phyloP scores from a whole-genome alignment of 1,284 basidiomycete genomes.

The Pseudozyma hubeiensis region DNA sequence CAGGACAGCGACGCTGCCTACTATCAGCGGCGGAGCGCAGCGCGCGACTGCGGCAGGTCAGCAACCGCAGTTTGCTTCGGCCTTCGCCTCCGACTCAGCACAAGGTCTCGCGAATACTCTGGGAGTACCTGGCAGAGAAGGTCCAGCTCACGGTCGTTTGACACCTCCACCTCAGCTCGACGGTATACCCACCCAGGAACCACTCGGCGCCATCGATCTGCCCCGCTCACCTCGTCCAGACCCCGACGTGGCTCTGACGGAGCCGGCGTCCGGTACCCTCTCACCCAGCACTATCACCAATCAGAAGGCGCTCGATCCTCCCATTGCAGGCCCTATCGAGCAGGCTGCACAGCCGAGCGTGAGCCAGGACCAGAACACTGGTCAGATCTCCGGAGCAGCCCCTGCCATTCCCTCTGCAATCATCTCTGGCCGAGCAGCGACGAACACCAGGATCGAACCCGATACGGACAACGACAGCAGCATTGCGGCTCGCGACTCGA shows the following conservation, averaged over 20 bases:
- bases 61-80: conserved; percentile 27
- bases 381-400: conserved; percentile 6
- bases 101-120: conserved; percentile 53
- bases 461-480: conserved; percentile 43
- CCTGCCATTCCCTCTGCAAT: conserved; percentile 16
- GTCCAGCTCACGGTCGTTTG: conserved; percentile 15
- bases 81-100: conserved; percentile 22
- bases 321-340: not conserved
- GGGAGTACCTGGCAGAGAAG: conserved; percentile 20
- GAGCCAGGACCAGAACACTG: too few species aligned
- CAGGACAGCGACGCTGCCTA: conserved; percentile 21
- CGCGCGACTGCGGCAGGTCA: conserved; percentile 5
- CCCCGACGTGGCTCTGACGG: not conserved
- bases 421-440: conserved; percentile 8
- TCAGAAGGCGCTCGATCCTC: conserved; percentile 12
- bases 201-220: conserved; percentile 48
- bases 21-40: conserved; percentile 15
- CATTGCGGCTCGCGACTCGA: conserved; percentile 45
- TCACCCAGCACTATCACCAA: conserved; percentile 16
- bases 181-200: conserved; percentile 47
- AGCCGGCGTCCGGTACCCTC: not conserved
- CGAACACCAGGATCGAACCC: conserved; percentile 2
- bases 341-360: not conserved
- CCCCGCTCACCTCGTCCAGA: conserved; percentile 33
- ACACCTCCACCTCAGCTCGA: conserved; percentile 52